Evolutionary conservation across 805 yeast genomes (phyloP), one percentile per base, ranked within the genome.

Genomic region (Sugiyamaella chiloensis): DNA sequence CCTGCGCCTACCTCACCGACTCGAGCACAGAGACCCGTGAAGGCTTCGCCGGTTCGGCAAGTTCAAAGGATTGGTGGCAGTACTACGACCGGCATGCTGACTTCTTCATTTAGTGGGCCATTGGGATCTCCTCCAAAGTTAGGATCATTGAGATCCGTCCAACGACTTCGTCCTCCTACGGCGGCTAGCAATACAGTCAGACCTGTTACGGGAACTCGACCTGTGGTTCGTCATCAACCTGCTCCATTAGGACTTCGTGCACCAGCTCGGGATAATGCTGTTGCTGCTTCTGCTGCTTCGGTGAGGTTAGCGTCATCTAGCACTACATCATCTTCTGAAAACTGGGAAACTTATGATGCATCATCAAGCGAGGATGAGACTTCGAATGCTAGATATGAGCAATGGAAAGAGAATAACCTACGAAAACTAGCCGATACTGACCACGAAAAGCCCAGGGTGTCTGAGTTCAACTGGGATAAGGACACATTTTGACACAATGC

Each of bases 401-500:
- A 43, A 14, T 54, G 58, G 58, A 27, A 55, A 11, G 43, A 51
- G 42, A 46, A 46, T 21, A 51, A 43, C 14, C 46, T 51, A 44
- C 24, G 41, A 6, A 47, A 46, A 39, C 46, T 52, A 20, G 48
- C 50, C 14, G 19, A 40, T 19, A 6, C 46, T 17, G 45, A 30
- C 29, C 17, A 20, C 27, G 19, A 37, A 12, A 24, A 37, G 26
- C 30, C 42, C 8, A 24, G 37, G 14, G 52, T 52, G n/a, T 57
- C 61, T 6, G 60, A 49, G 7, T 58, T 58, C 44, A 52, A 57
- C 43, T 58, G 62, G 61, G 60, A 58, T 12, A 58, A 58, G 45
- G 60, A 58, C 27, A 57, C 57, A 3, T 58, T 58, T 24, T 58
- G 42, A 44, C 27, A 8, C 23, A 12, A n/a, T 17, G n/a, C 24